A percentile compares a stretch with the other conserved stretches of the same genome.
phyloP scores from a whole-genome alignment of 2,329 filamentous ascomycete species.

The Aspergillus ruber region DNA sequence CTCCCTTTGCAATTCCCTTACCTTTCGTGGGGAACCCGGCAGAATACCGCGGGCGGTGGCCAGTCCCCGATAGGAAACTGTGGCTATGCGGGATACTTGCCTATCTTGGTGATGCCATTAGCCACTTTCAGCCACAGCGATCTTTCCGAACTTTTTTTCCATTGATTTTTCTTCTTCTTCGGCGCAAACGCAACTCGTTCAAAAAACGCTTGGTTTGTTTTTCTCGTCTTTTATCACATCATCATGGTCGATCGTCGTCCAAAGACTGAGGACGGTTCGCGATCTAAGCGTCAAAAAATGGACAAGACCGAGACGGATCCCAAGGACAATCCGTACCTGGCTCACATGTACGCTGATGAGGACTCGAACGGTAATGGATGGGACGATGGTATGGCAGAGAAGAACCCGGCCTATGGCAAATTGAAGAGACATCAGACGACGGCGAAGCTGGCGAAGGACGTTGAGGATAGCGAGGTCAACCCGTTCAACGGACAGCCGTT shows the following conservation, averaged over 20 bases:
- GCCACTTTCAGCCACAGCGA: neutral
- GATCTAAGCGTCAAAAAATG: constrained; percentile 52
- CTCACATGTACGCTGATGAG: constrained; percentile 69
- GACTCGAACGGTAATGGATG: constrained; percentile 24
- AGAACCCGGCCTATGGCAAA: constrained; percentile 50
- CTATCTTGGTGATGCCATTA: constrained; percentile 18
- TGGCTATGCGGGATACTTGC: constrained; percentile 24
- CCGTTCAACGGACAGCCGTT: constrained; percentile 75
- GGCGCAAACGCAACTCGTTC: neutral
- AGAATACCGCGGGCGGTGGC: constrained; percentile 5
- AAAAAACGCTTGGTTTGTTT: constrained; percentile 2
- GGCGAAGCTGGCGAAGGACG: constrained; percentile 61
- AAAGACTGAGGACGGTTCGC: constrained; percentile 44
- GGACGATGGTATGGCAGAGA: constrained; percentile 14
- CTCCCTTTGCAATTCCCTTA: constrained; percentile 11
- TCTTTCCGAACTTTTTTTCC: neutral
- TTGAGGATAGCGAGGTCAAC: constrained; percentile 76
- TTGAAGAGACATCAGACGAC: constrained; percentile 78
- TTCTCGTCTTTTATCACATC: constrained; percentile 8
- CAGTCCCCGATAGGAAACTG: constrained; percentile 11
- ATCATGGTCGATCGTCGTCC: constrained; percentile 54
- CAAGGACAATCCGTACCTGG: constrained; percentile 76
- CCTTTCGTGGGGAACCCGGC: constrained; percentile 24
- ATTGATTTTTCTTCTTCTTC: constrained; percentile 2
- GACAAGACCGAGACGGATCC: constrained; percentile 45